Conservation (phyloP, 2,329 filamentous ascomycete species). For the Aureobasidium sp. region DNA sequence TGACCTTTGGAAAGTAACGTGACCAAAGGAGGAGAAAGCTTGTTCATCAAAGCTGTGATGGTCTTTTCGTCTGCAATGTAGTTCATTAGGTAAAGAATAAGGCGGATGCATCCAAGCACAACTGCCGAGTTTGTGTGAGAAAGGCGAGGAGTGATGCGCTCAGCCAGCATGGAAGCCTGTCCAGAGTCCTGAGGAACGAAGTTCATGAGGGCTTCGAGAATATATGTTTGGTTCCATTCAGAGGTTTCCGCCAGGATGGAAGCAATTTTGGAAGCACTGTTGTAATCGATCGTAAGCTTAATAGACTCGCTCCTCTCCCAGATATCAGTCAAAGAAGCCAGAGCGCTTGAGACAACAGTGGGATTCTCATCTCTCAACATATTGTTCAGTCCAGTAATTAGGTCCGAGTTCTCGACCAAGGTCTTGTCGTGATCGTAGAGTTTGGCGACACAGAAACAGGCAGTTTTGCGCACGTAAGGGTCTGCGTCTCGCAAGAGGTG, state of each 20-base stretch:
- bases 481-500: conserved; percentile 76
- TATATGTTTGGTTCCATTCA: conserved; percentile 99
- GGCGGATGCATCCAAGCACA: conserved; percentile 89
- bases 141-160: conserved; percentile 88
- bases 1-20: conserved; percentile 92
- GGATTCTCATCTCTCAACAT: conserved; percentile 94
- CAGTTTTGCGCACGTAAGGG: conserved; percentile 95
- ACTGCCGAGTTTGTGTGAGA: conserved; percentile 97
- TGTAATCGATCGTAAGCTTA: conserved; percentile 95
- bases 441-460: conserved; percentile 93
- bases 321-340: conserved; percentile 90
- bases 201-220: conserved; percentile 93
- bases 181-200: conserved; percentile 88
- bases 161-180: conserved; percentile 82
- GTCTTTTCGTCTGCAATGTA: conserved; percentile 92
- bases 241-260: conserved; percentile 95
- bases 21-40: conserved; percentile 89
- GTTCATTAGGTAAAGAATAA: conserved; percentile 97
- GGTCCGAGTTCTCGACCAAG: conserved; percentile 80
- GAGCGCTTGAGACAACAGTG: conserved; percentile 88
- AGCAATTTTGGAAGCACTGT: conserved; percentile 95
- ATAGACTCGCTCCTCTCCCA: conserved; percentile 98
- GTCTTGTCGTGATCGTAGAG: conserved; percentile 92
- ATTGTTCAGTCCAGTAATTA: conserved; percentile 84
- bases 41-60: conserved; percentile 77